Percentiles rank a stretch among this genome's conserved stretches.
These are phyloP conservation scores for Linum tenue DNA, from an alignment of 345 rosid species.

Conservation along the genomic window DNA sequence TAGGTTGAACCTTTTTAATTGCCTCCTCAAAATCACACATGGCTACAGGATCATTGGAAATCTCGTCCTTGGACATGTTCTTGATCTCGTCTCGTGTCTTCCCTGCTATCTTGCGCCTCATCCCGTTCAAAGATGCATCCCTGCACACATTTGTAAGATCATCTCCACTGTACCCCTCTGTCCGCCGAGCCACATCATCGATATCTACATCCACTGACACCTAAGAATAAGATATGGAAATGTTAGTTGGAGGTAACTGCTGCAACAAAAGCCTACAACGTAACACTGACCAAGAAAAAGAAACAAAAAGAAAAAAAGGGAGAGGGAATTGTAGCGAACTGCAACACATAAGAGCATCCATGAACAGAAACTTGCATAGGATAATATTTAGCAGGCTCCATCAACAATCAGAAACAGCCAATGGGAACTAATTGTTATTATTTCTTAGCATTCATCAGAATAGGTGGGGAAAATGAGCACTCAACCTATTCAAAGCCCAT, in stretches of 20 bases:
- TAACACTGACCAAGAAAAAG: no score
- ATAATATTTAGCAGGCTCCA: no score
- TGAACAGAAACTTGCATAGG: no score
- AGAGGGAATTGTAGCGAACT: no score
- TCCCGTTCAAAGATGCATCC: constrained; percentile 95
- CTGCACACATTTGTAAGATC: constrained; percentile 97
- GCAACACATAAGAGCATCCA: no score
- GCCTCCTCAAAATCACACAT: constrained; percentile 99
- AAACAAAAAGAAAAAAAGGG: no score
- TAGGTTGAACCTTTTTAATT: constrained; percentile 76
- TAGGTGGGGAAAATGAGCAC: no score
- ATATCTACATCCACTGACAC: constrained; percentile 84
- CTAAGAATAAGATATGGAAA: constrained; percentile 23
- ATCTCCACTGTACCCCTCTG: constrained; percentile 98
- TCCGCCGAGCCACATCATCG: constrained; percentile 81
- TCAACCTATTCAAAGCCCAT: no score
- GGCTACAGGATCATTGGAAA: constrained; percentile 91
- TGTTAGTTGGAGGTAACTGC: neutral
- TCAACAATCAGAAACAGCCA: no score
- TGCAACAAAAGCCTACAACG: no score
- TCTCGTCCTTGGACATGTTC: constrained; percentile 97
- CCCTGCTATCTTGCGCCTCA: constrained; percentile 99
- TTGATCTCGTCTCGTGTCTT: constrained; percentile 97
- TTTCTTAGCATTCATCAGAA: no score
- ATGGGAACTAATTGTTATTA: no score